Evolutionary conservation across 441 rosid species (phyloP), one percentile per base, ranked within the genome.

Genomic region (Erodium texanum): DNA sequence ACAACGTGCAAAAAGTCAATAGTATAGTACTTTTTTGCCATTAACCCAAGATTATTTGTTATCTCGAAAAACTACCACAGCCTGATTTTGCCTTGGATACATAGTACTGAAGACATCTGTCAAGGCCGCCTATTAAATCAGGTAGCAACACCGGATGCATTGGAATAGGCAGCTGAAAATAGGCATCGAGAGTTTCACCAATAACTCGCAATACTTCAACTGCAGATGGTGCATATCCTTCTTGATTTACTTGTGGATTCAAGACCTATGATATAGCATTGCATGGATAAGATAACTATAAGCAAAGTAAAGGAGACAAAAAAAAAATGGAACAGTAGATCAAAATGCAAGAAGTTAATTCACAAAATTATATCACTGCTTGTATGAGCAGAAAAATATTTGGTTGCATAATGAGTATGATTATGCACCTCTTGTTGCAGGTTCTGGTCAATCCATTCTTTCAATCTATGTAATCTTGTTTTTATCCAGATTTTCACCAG

Each of bases 81-180:
- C 98, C 98, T 68, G 96, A 88, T 82, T 86, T 92, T 19, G 94
- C 90, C 82, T 89, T 92, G 36, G 79, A 82, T 68, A 82, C 89
- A 74, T 88, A 94, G 79, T 87, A 86, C 67, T 88, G 96, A 80
- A 92, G 92, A 72, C 90, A 89, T 79, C 79, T 89, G 80, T 94
- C 99, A 50, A 94, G 82, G 67, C 99, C 97, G 68, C 82, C 65
- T 71, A 89, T 82, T 82, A 94, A 83, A 78, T 91, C 94, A 69
- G 99, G 97, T 66, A 94, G 84, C 70, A 92, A 79, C 2, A 88
- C 87, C 7, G 97, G 94, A 80, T 94, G 99, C 93, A 87, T 83
- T 1, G 94, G 97, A 81, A 94, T 94, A 11, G 98, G 96, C 71
- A 94, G 86, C 83, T 87, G 96, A 78, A 94, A 94, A 84, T 83